phyloP scores from a whole-genome alignment of 176 grass and related monocot species.

The Musa itinerans region DNA sequence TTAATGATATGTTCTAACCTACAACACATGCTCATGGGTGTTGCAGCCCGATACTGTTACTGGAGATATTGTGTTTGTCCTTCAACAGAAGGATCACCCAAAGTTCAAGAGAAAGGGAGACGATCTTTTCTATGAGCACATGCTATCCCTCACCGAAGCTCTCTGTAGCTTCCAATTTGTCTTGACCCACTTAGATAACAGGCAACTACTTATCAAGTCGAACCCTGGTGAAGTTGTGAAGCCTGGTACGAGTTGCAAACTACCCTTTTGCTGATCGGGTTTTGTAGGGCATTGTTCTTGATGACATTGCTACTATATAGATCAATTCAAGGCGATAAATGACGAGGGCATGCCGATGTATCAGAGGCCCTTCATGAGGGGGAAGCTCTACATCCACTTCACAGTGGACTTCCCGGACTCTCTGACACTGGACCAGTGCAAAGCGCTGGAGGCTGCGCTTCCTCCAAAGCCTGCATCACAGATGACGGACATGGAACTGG shows the following conservation, averaged over 20 bases:
- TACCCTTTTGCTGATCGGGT: too few relatives aligned
- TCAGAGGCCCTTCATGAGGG: constrained; percentile 7
- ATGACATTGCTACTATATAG: not conserved
- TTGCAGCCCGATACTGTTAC: constrained; percentile 42
- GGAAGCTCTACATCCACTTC: not conserved
- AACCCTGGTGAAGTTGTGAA: constrained; percentile 42
- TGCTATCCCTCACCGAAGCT: constrained; percentile 38
- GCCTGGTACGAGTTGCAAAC: constrained; percentile 23
- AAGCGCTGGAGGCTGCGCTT: not conserved
- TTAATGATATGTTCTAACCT: too few relatives aligned
- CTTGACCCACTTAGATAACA: constrained; percentile 38
- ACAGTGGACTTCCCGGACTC: not conserved
- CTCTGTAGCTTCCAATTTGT: constrained; percentile 61
- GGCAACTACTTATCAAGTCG: not conserved
- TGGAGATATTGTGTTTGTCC: constrained; percentile 55
- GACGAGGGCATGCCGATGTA: constrained; percentile 3
- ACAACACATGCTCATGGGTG: not conserved
- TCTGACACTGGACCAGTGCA: not conserved
- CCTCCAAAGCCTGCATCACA: constrained; percentile 1
- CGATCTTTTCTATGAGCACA: constrained; percentile 54
- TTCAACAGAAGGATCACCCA: constrained; percentile 69
- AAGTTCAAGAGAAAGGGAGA: constrained; percentile 68
- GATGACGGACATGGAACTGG: not conserved
- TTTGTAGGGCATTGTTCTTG: not conserved
- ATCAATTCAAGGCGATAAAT: constrained; percentile 4